These are phyloP conservation scores for Kwoniella sp. DNA, from an alignment of 768 basidiomycete species.

Conservation along the genomic window DNA sequence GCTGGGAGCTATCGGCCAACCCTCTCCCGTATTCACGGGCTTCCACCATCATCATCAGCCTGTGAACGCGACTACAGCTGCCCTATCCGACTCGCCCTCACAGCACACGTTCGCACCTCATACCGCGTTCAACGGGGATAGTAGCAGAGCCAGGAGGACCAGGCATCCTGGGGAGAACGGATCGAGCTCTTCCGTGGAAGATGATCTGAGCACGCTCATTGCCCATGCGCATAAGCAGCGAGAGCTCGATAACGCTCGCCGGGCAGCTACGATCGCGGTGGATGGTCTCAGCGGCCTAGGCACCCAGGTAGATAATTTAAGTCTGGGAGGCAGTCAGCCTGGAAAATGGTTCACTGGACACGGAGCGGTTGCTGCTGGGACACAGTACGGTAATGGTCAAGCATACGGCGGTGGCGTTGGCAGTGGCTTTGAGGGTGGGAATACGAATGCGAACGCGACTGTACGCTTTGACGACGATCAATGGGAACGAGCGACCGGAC, in stretches of 20 bases:
- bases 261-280: not conserved
- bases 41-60: not conserved
- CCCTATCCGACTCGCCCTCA: not conserved
- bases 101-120: not conserved
- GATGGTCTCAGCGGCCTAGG: not conserved
- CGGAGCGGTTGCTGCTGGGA: not conserved
- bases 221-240: slow-evolving; percentile 18
- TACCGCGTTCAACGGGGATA: not conserved
- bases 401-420: not conserved
- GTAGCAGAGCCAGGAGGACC: not conserved
- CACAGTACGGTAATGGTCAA: not conserved
- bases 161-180: not conserved
- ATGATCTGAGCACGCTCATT: slow-evolving; percentile 12
- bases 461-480: not conserved
- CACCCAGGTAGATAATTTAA: not conserved
- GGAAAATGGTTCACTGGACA: not conserved
- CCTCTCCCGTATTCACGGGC: not conserved
- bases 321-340: not conserved
- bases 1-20: slow-evolving; percentile 16
- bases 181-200: slow-evolving; percentile 1
- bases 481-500: not conserved
- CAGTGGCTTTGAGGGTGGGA: too few species aligned
- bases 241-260: slow-evolving; percentile 1
- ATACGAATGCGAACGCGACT: not conserved
- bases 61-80: not conserved